These are phyloP conservation scores for Mucor circinelloides DNA, from an alignment of 371 early-diverging fungal species.

Conservation along the genomic window DNA sequence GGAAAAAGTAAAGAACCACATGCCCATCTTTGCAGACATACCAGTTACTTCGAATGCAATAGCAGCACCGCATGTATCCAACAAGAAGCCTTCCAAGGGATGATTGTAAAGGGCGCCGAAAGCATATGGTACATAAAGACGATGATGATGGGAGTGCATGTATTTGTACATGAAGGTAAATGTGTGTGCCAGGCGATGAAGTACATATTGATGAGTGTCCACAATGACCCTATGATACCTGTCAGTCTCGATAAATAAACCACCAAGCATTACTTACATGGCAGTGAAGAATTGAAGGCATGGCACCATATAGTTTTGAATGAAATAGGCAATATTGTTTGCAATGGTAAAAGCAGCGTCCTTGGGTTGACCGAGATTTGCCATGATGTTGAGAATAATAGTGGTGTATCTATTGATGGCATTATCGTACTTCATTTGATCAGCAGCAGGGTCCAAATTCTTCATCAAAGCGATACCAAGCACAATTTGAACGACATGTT, in stretches of 20 bases:
- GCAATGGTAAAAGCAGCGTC: not conserved
- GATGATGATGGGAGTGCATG: constrained; percentile 76
- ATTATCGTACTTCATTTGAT: constrained; percentile 16
- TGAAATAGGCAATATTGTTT: constrained; percentile 3
- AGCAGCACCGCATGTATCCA: constrained; percentile 74
- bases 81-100: constrained; percentile 72
- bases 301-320: constrained; percentile 19
- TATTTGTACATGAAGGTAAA: constrained; percentile 65
- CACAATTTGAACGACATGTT: constrained; percentile 51
- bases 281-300: constrained; percentile 25
- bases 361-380: constrained; percentile 7
- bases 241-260: not conserved
- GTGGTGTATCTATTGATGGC: constrained; percentile 9
- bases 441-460: constrained; percentile 14
- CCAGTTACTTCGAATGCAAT: constrained; percentile 67
- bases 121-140: constrained; percentile 72
- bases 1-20: constrained; percentile 68
- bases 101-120: constrained; percentile 82
- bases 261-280: constrained; percentile 15
- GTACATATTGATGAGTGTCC: constrained; percentile 70
- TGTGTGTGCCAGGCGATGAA: constrained; percentile 71
- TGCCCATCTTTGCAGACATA: constrained; percentile 69
- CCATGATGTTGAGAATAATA: not conserved
- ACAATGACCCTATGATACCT: constrained; percentile 44
- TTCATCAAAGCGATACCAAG: constrained; percentile 31